These are phyloP conservation scores for Microascus cirrosus DNA, from an alignment of 2,329 filamentous ascomycete genomes.

Conservation along the genomic window DNA sequence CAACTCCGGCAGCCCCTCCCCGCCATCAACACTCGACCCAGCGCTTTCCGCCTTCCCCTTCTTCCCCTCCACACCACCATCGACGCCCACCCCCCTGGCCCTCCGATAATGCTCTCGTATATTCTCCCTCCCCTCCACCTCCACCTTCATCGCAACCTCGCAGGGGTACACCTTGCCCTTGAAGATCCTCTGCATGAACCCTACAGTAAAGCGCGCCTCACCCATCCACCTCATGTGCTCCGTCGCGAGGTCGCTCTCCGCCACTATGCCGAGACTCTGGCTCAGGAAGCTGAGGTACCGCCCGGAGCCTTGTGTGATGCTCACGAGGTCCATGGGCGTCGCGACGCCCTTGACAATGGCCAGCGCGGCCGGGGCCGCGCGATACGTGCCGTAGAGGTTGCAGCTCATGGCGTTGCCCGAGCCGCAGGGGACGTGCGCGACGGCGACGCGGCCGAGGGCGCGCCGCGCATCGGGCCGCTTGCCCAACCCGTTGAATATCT, in stretches of 20 bases:
- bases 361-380: slow-evolving; percentile 64
- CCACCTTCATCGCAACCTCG: slow-evolving; percentile 77
- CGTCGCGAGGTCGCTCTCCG: slow-evolving; percentile 80
- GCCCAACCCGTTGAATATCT: slow-evolving; percentile 88
- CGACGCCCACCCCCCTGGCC: slow-evolving; percentile 13
- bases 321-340: slow-evolving; percentile 77
- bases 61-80: background rate
- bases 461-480: slow-evolving; percentile 62
- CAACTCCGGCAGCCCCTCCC: slow-evolving; percentile 56
- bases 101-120: slow-evolving; percentile 64
- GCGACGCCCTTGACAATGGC: slow-evolving; percentile 77
- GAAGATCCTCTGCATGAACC: slow-evolving; percentile 67
- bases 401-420: slow-evolving; percentile 90
- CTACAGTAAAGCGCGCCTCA: slow-evolving; percentile 69
- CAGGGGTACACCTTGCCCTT: slow-evolving; percentile 75
- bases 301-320: slow-evolving; percentile 68
- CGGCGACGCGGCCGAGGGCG: slow-evolving; percentile 66
- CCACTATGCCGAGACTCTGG: slow-evolving; percentile 80
- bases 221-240: slow-evolving; percentile 94
- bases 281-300: slow-evolving; percentile 81
- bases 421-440: slow-evolving; percentile 83
- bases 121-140: slow-evolving; percentile 60
- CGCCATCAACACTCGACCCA: slow-evolving; percentile 13
- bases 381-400: slow-evolving; percentile 76
- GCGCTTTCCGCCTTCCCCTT: background rate